phyloP scores from a whole-genome alignment of 352 stramenopile species.

The Peronospora farinosa region DNA sequence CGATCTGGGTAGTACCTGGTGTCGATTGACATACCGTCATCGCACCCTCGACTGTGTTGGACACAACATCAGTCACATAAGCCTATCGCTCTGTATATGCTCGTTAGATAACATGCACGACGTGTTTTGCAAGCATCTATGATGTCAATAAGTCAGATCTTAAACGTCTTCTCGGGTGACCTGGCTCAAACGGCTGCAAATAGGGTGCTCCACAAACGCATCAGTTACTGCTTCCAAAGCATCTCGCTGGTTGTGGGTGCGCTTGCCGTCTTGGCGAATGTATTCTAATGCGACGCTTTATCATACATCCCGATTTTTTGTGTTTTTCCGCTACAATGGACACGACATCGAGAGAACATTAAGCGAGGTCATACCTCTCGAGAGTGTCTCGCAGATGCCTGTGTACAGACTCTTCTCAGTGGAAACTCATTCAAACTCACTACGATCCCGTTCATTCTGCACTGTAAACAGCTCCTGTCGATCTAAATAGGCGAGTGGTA shows the following conservation, averaged over 20 bases:
- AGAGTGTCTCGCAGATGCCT: constrained; percentile 78
- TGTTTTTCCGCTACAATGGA: constrained; percentile 44
- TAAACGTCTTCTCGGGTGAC: constrained; percentile 58
- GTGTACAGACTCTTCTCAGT: constrained; percentile 88
- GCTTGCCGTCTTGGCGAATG: constrained; percentile 29
- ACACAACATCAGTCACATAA: too few species aligned
- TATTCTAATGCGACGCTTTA: constrained; percentile 36
- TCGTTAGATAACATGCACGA: constrained; percentile 39
- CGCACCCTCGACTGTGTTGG: too few species aligned
- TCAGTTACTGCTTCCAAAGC: constrained; percentile 33
- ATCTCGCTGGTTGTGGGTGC: constrained; percentile 25
- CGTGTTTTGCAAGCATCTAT: constrained; percentile 38
- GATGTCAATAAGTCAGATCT: constrained; percentile 45
- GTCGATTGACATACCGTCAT: too few species aligned
- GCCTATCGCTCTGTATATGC: too few species aligned
- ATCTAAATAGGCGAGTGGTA: constrained; percentile 32
- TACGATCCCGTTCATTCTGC: constrained; percentile 80
- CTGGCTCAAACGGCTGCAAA: constrained; percentile 50
- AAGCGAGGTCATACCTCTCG: constrained; percentile 89
- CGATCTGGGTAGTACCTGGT: too few species aligned
- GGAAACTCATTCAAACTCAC: constrained; percentile 89
- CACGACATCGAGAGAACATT: constrained; percentile 85
- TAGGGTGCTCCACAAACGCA: constrained; percentile 38
- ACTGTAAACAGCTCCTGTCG: constrained; percentile 29
- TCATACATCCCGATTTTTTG: constrained; percentile 52